Evolutionary conservation across 2,329 filamentous ascomycete species (phyloP).

Genomic region (Aciculosporium take): DNA sequence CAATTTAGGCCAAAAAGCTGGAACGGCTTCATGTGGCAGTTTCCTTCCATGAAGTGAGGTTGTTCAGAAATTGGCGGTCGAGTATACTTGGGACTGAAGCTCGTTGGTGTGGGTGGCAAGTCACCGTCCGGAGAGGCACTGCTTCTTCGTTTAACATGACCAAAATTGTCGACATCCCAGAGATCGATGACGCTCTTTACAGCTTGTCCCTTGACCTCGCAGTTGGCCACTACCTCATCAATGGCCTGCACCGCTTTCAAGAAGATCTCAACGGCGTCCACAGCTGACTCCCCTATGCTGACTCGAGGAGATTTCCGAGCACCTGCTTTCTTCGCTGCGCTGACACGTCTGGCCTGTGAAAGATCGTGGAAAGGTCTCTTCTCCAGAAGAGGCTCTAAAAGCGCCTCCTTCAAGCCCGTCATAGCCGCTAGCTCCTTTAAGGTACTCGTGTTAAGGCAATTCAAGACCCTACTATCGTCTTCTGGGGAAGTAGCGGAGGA

Average conservation of each 20-base stretch:
- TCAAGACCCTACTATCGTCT: conserved; percentile 42
- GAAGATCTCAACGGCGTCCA: conserved; percentile 50
- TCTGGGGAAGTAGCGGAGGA: conserved; percentile 16
- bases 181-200: conserved; percentile 31
- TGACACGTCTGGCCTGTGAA: conserved; percentile 50
- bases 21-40: conserved; percentile 76
- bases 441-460: conserved; percentile 71
- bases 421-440: conserved; percentile 68
- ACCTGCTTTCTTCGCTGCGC: conserved; percentile 33
- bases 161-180: conserved; percentile 36
- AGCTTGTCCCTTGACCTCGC: conserved; percentile 53
- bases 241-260: conserved; percentile 69
- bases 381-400: conserved; percentile 54
- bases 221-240: conserved; percentile 64
- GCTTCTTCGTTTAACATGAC: conserved; percentile 22
- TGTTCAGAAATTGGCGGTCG: conserved; percentile 41
- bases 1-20: conserved; percentile 92
- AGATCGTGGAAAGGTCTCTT: conserved; percentile 61
- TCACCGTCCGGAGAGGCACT: conserved; percentile 19
- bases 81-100: conserved; percentile 19
- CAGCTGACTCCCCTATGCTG: conserved; percentile 38
- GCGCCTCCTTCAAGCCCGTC: conserved; percentile 56
- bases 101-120: conserved; percentile 28
- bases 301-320: conserved; percentile 31
- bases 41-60: conserved; percentile 61